phyloP scores from a whole-genome alignment of 1,284 basidiomycete genomes.

The Hymenochaete sp. region DNA sequence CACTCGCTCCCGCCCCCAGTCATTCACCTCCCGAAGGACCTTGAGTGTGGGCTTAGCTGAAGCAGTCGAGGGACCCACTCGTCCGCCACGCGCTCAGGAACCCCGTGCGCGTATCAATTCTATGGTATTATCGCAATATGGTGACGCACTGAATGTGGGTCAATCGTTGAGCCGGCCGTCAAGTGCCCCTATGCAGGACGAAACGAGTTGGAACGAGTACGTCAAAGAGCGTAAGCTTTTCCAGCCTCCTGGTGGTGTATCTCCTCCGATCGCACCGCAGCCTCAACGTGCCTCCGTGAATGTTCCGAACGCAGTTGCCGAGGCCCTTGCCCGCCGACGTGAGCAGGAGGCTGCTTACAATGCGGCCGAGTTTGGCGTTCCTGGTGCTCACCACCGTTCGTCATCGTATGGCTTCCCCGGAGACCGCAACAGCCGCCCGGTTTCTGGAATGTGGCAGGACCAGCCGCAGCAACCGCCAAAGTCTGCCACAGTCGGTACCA shows the following conservation, averaged over 20 bases:
- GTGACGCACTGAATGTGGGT: constrained; percentile 29
- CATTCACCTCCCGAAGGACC: constrained; percentile 55
- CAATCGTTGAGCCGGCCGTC: constrained; percentile 57
- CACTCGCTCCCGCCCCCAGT: constrained; percentile 53
- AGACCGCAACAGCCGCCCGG: not conserved
- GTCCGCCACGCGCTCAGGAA: constrained; percentile 56
- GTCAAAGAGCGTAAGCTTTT: constrained; percentile 71
- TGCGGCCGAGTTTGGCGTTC: constrained; percentile 29
- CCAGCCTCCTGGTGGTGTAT: constrained; percentile 71
- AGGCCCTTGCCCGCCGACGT: constrained; percentile 61
- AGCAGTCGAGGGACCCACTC: constrained; percentile 40
- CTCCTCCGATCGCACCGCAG: constrained; percentile 51
- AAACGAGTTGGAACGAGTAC: constrained; percentile 67
- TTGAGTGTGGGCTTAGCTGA: constrained; percentile 54
- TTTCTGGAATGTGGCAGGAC: constrained; percentile 2
- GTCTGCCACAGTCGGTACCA: constrained; percentile 5
- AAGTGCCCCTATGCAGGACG: constrained; percentile 57
- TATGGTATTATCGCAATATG: constrained; percentile 48
- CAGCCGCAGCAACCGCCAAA: constrained; percentile 14
- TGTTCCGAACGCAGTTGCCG: constrained; percentile 61
- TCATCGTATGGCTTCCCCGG: constrained; percentile 5
- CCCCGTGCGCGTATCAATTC: constrained; percentile 60
- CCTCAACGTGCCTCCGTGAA: constrained; percentile 34
- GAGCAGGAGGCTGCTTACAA: constrained; percentile 51
- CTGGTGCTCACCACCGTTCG: constrained; percentile 16